Evolutionary conservation across 371 early-diverging fungal species (phyloP), one percentile per base, ranked within the genome.

Genomic region (Dichotomocladium elegans): DNA sequence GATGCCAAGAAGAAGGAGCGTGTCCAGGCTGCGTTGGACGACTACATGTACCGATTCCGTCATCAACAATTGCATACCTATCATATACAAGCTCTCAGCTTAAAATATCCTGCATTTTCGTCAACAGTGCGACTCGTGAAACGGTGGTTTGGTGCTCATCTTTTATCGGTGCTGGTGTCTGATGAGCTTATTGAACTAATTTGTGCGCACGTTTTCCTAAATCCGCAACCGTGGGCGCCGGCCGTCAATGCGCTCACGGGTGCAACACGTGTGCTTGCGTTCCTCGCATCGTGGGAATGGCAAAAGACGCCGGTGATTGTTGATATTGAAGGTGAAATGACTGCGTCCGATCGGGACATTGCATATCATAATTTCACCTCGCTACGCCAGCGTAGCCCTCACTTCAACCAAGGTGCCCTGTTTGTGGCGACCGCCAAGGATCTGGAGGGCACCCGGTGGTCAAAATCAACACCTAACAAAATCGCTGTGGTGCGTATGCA

Each of bases 141-240:
- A 75, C 83, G 93, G 47, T 97, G 94, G 92, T 70, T 94, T 34
- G 77, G 83, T 9, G 74, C 89, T 25, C 95, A 95, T 53, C 53
- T 92, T 58, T 62, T 86, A 21, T 68, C 82, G 14, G 62, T 67
- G 29, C 85, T 82, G 29, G 55, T 82, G 3, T 64, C 69, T 10
- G 85, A 84, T 22, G 88, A 89, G 53, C 57, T 82, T 57, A 77
- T 79, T 49, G 88, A 83, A 43, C 63, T 77, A 42, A 56, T 77
- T 58, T 84, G 83, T 42, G 85, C 71, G 0, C 68, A 74, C 14
- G 81, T 89, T 17, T 91, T 86, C 57, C 61, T 81, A 21, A 78
- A 86, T 25, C 66, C 88, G 4, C 71, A 71, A n/a, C 84, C 90
- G 10, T 87, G 75, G 77, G 54, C 66, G 5, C 68, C 70, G 1